Evolutionary conservation across 108 stramenopile genomes (phyloP).

Genomic region (Epithemia pelagica): DNA sequence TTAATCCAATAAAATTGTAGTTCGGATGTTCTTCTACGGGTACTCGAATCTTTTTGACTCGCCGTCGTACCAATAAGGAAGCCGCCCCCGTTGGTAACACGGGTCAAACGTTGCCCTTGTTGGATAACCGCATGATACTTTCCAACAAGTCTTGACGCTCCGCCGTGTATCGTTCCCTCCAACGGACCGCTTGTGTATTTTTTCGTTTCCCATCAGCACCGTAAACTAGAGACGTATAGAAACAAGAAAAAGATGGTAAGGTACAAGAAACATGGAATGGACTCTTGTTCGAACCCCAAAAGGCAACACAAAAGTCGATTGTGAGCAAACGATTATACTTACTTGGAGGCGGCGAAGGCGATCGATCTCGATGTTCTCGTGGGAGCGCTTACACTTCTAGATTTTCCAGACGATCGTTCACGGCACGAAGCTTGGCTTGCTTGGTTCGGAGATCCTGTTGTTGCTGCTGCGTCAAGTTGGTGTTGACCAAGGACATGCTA

Average conservation of each 20-base stretch:
- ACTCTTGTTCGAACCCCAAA: too few relatives aligned
- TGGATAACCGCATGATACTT: constrained; percentile 47
- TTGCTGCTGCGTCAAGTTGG: constrained; percentile 43
- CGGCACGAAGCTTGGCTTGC: constrained; percentile 49
- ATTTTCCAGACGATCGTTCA: constrained; percentile 56
- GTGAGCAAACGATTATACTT: too few relatives aligned
- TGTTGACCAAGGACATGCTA: constrained; percentile 22
- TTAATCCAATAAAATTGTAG: constrained; percentile 94
- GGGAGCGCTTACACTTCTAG: constrained; percentile 69
- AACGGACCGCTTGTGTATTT: constrained; percentile 94
- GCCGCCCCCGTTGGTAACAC: constrained; percentile 30
- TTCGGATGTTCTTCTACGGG: constrained; percentile 88
- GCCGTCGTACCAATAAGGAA: constrained; percentile 56
- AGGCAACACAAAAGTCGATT: too few relatives aligned
- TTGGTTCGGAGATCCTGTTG: constrained; percentile 26
- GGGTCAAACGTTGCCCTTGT: constrained; percentile 42
- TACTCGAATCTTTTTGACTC: constrained; percentile 74
- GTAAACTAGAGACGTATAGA: constrained; percentile 55
- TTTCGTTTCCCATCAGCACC: constrained; percentile 89
- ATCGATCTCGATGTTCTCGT: constrained; percentile 73
- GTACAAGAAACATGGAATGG: too few relatives aligned
- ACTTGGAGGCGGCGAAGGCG: constrained; percentile 81
- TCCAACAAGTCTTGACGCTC: constrained; percentile 85
- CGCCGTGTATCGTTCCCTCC: constrained; percentile 78
- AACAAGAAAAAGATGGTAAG: too few relatives aligned